These are phyloP conservation scores for Panellus pusillus DNA, from an alignment of 768 basidiomycete genomes.

Conservation along the genomic window DNA sequence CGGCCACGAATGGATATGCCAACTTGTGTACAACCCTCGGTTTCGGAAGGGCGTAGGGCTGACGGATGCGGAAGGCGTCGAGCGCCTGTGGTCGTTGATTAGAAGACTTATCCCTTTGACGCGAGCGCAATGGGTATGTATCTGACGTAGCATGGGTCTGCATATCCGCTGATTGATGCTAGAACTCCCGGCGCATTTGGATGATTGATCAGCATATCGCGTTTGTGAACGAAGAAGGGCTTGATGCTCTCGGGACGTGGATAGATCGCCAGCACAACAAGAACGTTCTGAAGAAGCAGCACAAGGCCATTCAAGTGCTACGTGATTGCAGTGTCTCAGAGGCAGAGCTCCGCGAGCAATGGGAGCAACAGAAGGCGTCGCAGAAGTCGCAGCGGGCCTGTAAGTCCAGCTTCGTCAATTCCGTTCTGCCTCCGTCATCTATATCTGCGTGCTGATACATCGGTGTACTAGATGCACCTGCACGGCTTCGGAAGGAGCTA, in stretches of 20 bases:
- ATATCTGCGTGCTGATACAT: too few species aligned
- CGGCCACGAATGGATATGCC: constrained; percentile 35
- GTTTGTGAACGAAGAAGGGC: constrained; percentile 26
- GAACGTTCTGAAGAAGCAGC: constrained; percentile 17
- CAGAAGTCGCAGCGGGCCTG: constrained; percentile 31
- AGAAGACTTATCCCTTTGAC: constrained; percentile 22
- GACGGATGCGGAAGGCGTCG: constrained; percentile 36
- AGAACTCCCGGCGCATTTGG: constrained; percentile 27
- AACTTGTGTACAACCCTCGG: constrained; percentile 34
- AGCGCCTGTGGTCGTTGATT: constrained; percentile 32
- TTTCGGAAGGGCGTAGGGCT: constrained; percentile 29
- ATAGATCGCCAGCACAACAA: constrained; percentile 21
- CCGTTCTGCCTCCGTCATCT: neutral
- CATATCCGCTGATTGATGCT: neutral
- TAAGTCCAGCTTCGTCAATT: constrained; percentile 23
- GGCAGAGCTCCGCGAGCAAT: constrained; percentile 28
- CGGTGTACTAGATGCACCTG: constrained; percentile 31
- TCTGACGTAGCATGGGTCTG: neutral
- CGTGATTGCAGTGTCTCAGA: constrained; percentile 16
- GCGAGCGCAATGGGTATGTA: constrained; percentile 16
- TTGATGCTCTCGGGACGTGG: constrained; percentile 35
- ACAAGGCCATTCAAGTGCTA: constrained; percentile 18
- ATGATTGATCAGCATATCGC: constrained; percentile 32
- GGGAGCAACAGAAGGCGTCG: constrained; percentile 31
- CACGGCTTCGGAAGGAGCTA: constrained; percentile 32